Evolutionary conservation across 257 asterid genomes (phyloP).

Genomic region (Ligustrum vulgare): DNA sequence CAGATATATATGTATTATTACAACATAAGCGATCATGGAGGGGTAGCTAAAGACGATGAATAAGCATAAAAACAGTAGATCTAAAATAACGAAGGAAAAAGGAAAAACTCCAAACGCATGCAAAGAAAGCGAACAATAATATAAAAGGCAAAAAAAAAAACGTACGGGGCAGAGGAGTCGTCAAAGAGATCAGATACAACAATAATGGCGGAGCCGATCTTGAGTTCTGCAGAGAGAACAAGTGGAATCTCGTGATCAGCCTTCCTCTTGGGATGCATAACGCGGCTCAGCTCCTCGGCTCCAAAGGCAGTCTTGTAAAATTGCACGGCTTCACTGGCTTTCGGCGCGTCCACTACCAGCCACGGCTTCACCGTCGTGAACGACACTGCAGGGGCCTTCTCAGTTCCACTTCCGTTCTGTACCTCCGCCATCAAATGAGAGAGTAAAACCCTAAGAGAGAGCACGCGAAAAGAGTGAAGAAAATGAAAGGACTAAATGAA

Average conservation of each 20-base stretch:
- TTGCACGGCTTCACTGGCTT: constrained; percentile 69
- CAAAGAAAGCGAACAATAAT: not conserved
- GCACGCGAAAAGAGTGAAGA: constrained; percentile 8
- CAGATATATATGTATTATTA: no score
- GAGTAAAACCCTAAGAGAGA: constrained; percentile 32
- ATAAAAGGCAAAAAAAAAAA: not conserved
- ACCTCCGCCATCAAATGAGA: constrained; percentile 49
- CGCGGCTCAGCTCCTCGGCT: constrained; percentile 80
- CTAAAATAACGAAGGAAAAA: not conserved
- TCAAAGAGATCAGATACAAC: constrained; percentile 72
- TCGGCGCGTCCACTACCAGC: constrained; percentile 66
- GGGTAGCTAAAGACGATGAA: not conserved
- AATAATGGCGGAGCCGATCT: constrained; percentile 53
- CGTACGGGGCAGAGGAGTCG: constrained; percentile 51
- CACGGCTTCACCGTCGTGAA: constrained; percentile 61
- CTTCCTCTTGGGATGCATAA: constrained; percentile 66
- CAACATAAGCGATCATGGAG: not conserved
- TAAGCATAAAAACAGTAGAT: constrained; percentile 19
- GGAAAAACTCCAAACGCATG: not conserved
- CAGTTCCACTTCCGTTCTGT: constrained; percentile 33
- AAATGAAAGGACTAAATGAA: not conserved
- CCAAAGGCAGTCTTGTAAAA: constrained; percentile 88
- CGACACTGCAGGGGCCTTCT: constrained; percentile 31
- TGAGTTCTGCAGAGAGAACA: constrained; percentile 62
- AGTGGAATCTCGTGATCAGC: constrained; percentile 87